These are phyloP conservation scores for Aspergillus pseudoglaucus DNA, from an alignment of 2,329 filamentous ascomycete genomes.

Conservation along the genomic window DNA sequence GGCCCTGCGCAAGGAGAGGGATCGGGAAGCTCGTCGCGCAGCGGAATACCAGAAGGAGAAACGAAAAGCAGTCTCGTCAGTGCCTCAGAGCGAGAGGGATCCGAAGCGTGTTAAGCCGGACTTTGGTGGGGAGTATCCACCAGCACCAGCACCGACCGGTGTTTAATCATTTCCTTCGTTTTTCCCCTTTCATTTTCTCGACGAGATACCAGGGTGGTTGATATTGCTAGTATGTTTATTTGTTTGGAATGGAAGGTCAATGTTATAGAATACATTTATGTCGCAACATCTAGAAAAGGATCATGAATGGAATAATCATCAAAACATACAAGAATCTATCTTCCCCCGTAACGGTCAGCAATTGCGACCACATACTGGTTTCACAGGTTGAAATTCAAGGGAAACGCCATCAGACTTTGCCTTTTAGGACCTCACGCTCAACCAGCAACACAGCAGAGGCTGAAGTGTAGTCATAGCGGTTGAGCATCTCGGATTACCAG, in stretches of 20 bases:
- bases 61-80: slow-evolving; percentile 36
- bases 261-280: too few species aligned
- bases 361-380: not conserved
- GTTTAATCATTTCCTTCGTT: not conserved
- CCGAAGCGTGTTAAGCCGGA: slow-evolving; percentile 32
- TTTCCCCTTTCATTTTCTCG: not conserved
- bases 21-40: slow-evolving; percentile 49
- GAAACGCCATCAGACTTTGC: slow-evolving; percentile 36
- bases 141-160: not conserved
- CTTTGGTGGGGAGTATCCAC: not conserved
- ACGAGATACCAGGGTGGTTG: not conserved
- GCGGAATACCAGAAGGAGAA: slow-evolving; percentile 46
- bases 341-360: not conserved
- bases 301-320: not conserved
- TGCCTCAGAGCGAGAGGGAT: slow-evolving; percentile 33
- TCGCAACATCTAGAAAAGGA: too few species aligned
- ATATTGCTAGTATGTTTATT: not conserved
- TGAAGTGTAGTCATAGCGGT: slow-evolving; percentile 23
- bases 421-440: slow-evolving; percentile 37
- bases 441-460: slow-evolving; percentile 27
- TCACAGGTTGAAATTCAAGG: not conserved
- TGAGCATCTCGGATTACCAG: slow-evolving; percentile 42
- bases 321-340: not conserved
- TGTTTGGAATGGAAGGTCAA: not conserved
- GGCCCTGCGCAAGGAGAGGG: slow-evolving; percentile 80